A percentile compares a stretch with the other conserved stretches of the same genome.
These are phyloP conservation scores for Beauveria sp. DNA, from an alignment of 2,329 filamentous ascomycete genomes.

Conservation along the genomic window DNA sequence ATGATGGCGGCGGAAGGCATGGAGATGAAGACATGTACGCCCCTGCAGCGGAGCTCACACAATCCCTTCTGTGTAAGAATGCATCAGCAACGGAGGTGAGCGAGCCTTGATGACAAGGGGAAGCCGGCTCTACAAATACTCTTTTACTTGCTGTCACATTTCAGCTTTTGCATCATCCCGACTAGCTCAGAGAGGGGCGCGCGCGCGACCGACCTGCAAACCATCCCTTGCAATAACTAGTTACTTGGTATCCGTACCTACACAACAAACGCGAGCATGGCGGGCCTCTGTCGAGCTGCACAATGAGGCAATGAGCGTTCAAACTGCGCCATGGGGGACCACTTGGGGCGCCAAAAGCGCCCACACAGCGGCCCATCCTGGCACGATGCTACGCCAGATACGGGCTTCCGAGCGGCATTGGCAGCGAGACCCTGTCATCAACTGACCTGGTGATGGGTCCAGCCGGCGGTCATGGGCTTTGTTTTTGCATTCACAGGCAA, in stretches of 20 bases:
- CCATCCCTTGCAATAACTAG: neutral
- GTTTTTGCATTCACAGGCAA: neutral
- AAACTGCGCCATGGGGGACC: conserved; percentile 2
- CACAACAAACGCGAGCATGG: neutral
- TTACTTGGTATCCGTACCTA: too few relatives aligned
- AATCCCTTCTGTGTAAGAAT: too few relatives aligned
- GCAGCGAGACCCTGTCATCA: neutral
- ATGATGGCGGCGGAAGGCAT: too few relatives aligned
- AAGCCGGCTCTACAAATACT: conserved; percentile 6
- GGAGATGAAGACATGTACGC: too few relatives aligned
- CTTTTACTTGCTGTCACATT: neutral
- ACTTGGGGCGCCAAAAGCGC: neutral
- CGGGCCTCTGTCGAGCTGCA: conserved; percentile 1
- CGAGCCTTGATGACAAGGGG: neutral
- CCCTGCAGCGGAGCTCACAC: too few relatives aligned
- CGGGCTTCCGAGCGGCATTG: neutral
- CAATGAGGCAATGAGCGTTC: conserved; percentile 7
- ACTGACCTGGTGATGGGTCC: neutral
- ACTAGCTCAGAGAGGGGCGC: neutral
- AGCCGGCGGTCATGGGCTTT: neutral
- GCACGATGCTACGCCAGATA: conserved; percentile 8
- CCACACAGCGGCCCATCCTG: neutral
- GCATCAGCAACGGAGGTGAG: too few relatives aligned
- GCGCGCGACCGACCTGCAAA: neutral
- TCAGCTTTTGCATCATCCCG: neutral